phyloP scores from a whole-genome alignment of 2,329 filamentous ascomycete genomes.

The Neoscytalidium dimidiatum region DNA sequence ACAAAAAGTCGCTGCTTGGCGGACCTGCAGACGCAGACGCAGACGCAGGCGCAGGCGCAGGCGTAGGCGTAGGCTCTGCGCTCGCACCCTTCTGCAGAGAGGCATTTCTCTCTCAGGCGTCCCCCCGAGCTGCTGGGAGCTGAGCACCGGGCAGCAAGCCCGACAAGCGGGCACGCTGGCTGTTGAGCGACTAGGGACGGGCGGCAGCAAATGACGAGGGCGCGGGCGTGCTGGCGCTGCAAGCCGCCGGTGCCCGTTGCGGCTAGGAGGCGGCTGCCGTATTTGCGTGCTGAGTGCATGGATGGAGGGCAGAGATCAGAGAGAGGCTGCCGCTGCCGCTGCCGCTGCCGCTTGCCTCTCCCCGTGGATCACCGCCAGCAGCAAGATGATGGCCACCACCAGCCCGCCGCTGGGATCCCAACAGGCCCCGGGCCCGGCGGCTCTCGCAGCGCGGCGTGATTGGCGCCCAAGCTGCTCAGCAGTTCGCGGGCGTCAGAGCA shows the following conservation, averaged over 20 bases:
- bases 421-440: constrained; percentile 7
- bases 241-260: constrained; percentile 2
- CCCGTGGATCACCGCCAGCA: constrained; percentile 9
- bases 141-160: neutral
- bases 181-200: constrained; percentile 4
- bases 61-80: neutral
- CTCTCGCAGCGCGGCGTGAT: neutral
- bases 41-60: neutral
- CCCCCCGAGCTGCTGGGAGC: neutral
- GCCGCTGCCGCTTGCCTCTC: neutral
- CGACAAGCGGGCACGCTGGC: neutral
- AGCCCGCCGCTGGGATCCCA: constrained; percentile 7
- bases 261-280: constrained; percentile 7
- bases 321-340: neutral
- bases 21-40: neutral
- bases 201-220: constrained; percentile 1
- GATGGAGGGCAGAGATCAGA: neutral
- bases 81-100: neutral
- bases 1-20: constrained; percentile 4
- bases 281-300: neutral
- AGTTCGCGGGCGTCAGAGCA: neutral
- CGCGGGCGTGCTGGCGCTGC: neutral
- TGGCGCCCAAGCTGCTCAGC: constrained; percentile 2
- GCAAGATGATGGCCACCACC: neutral
- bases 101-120: neutral